phyloP scores from a whole-genome alignment of 2,329 filamentous ascomycete species.

The Biscogniauxia mediterranea region DNA sequence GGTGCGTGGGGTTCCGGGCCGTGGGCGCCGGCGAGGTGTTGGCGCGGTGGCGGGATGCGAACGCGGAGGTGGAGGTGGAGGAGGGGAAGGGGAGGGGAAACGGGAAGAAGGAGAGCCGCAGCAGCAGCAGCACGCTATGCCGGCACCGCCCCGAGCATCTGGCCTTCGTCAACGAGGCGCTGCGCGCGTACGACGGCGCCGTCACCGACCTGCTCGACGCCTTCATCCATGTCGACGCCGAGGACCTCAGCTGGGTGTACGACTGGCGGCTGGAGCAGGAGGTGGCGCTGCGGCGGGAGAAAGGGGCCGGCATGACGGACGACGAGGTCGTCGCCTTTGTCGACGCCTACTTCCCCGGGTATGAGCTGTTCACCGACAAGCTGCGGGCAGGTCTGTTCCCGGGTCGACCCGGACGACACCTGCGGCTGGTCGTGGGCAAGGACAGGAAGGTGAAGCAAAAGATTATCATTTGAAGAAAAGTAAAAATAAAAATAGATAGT shows the following conservation, averaged over 20 bases:
- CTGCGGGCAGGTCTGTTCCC: conserved; percentile 57
- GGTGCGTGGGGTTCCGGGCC: conserved; percentile 82
- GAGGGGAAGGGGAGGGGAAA: no score
- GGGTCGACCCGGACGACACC: conserved; percentile 50
- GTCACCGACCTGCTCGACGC: conserved; percentile 51
- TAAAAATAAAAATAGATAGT: conserved; percentile 5
- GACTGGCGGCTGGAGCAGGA: conserved; percentile 84
- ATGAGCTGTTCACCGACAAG: conserved; percentile 65
- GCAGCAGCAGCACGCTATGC: conserved; percentile 47
- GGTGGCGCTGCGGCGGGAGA: conserved; percentile 61
- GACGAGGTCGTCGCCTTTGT: conserved; percentile 76
- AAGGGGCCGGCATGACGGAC: conserved; percentile 77
- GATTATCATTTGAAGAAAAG: conserved; percentile 43
- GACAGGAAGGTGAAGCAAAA: conserved; percentile 60
- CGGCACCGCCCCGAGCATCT: conserved; percentile 50
- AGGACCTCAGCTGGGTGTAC: conserved; percentile 74
- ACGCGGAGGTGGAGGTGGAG: no score
- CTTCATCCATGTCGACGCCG: conserved; percentile 64
- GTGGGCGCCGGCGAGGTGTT: conserved; percentile 52
- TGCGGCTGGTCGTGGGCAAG: conserved; percentile 60
- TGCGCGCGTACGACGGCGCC: conserved; percentile 44
- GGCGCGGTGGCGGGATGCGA: conserved; percentile 48
- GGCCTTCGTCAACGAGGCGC: conserved; percentile 47
- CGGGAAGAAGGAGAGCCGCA: no score
- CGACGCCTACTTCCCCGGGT: conserved; percentile 67